Conservation (phyloP, 345 rosid species). For the Lepidium africanum region DNA sequence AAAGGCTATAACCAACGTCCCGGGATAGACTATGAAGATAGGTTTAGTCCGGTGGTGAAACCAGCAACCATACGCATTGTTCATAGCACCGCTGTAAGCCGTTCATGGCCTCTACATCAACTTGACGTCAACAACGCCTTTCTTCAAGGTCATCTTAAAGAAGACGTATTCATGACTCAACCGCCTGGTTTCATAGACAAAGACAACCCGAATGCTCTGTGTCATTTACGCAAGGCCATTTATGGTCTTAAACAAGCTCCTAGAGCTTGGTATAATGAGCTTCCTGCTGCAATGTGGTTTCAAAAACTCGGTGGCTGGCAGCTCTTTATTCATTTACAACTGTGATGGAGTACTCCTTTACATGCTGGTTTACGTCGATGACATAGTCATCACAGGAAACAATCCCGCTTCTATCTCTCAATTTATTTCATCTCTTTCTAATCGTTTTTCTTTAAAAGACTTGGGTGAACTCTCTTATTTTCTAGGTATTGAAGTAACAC, state of each 20-base stretch:
- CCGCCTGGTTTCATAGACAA: neutral
- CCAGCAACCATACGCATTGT: neutral
- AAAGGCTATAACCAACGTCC: neutral
- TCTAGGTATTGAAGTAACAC: too few relatives aligned
- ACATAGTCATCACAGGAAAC: too few relatives aligned
- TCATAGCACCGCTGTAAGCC: neutral
- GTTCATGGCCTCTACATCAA: neutral
- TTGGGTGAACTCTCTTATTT: too few relatives aligned
- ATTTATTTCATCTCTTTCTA: too few relatives aligned
- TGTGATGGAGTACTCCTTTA: too few relatives aligned
- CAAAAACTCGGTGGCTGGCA: too few relatives aligned
- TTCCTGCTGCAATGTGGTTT: neutral
- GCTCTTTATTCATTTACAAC: too few relatives aligned
- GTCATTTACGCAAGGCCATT: neutral
- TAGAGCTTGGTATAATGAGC: neutral
- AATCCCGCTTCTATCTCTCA: too few relatives aligned
- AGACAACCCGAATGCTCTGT: neutral
- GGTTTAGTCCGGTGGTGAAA: neutral
- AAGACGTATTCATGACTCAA: neutral
- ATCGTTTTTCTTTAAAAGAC: too few relatives aligned
- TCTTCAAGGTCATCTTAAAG: neutral
- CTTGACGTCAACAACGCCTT: neutral
- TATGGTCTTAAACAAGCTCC: neutral
- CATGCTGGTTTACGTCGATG: too few relatives aligned
- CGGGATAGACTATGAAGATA: neutral